Evolutionary conservation across 371 early-diverging fungal species (phyloP), one percentile per base, ranked within the genome.

Genomic region (Synchytrium microbalum): DNA sequence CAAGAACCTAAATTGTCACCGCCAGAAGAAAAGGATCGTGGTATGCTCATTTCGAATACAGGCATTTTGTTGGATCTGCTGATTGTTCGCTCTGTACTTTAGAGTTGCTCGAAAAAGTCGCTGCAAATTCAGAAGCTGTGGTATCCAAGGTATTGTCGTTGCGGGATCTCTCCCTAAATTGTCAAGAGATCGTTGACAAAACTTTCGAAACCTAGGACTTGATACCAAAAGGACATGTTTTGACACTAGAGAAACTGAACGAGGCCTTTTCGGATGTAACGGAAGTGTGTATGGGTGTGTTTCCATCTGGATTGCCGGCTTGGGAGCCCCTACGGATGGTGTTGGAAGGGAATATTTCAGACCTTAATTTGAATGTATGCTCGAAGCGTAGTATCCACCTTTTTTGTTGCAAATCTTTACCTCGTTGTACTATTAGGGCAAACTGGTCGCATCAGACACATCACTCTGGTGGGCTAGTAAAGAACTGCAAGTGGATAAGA

Each of bases 391-490:
- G n/a, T n/a, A n/a, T n/a, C n/a, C n/a, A n/a, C n/a, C n/a, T n/a
- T n/a, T n/a, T n/a, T n/a, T n/a, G n/a, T n/a, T n/a, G n/a, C n/a
- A n/a, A n/a, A n/a, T n/a, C n/a, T n/a, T n/a, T n/a, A n/a, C n/a
- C n/a, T n/a, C n/a, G n/a, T n/a, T n/a, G n/a, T n/a, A n/a, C n/a
- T n/a, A n/a, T n/a, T n/a, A n/a, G n/a, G n/a, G n/a, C n/a, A n/a
- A n/a, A n/a, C n/a, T n/a, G n/a, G n/a, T n/a, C 2, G 59, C 67
- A 5, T 67, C 55, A 3, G 75, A 74, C 5, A 68, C 78, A 1
- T 53, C 74, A 3, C 52, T 83, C 3, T 83, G 83, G 83, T 80
- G 82, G 80, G 83, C 83, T 0, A 69, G 70, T 46, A 81, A 81
- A 66, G 80, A 81, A 55, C 66, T 83, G 2, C 46, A 55, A 28